phyloP scores from a whole-genome alignment of 1,139 yeast species.

The Saccharomyces hybrid region DNA sequence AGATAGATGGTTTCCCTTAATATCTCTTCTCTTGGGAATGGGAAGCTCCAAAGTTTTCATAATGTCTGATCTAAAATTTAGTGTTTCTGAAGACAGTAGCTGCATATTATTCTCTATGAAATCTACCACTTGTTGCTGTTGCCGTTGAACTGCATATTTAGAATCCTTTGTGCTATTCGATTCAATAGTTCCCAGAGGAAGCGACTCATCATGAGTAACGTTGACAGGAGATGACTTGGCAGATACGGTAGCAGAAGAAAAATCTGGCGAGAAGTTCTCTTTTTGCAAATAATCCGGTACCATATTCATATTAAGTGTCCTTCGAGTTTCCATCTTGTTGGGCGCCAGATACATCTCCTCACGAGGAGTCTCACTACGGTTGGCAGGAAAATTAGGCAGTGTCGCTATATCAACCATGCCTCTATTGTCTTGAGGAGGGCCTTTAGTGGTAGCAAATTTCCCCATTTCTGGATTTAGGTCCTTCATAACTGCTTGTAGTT shows the following conservation, averaged over 20 bases:
- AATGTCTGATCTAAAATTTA: neutral
- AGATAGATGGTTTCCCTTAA: neutral
- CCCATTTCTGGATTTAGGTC: neutral
- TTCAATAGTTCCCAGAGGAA: neutral
- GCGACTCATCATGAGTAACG: neutral
- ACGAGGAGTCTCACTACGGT: neutral
- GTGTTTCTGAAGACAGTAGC: neutral
- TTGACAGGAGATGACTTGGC: slow-evolving; percentile 22
- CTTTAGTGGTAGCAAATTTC: neutral
- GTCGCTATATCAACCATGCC: neutral
- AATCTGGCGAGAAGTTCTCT: neutral
- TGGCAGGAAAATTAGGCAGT: neutral
- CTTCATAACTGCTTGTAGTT: neutral
- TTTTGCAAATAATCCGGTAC: neutral
- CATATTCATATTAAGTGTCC: neutral
- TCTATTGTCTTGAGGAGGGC: neutral
- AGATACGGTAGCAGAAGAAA: slow-evolving; percentile 8
- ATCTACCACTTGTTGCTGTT: slow-evolving; percentile 7
- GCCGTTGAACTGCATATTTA: slow-evolving; percentile 6
- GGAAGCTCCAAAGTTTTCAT: neutral
- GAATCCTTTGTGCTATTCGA: neutral
- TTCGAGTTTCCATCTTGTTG: neutral
- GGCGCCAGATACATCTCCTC: neutral
- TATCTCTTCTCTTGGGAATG: neutral
- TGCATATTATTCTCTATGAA: neutral